Conservation (phyloP, 768 basidiomycete species). For the Hypholoma fasciculare region DNA sequence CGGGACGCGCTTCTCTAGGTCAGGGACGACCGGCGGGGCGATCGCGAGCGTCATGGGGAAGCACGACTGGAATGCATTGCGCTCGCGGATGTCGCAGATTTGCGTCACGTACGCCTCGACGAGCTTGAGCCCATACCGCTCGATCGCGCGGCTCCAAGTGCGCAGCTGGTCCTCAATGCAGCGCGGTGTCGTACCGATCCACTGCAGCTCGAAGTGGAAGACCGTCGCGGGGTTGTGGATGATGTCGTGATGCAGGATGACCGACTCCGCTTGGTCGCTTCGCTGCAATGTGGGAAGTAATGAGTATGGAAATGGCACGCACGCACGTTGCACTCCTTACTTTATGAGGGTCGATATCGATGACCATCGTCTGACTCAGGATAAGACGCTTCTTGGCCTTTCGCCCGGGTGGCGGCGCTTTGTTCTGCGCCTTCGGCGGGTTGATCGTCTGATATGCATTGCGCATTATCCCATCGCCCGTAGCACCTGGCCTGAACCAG, state of each 20-base stretch:
- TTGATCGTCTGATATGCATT: constrained; percentile 9
- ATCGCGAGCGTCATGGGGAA: constrained; percentile 79
- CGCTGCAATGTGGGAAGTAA: constrained; percentile 39
- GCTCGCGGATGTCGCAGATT: constrained; percentile 81
- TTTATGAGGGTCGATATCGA: constrained; percentile 82
- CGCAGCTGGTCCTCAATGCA: constrained; percentile 88
- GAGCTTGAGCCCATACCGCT: constrained; percentile 86
- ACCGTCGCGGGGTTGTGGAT: constrained; percentile 94
- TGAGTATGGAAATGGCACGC: background rate
- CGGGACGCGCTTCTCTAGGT: constrained; percentile 66
- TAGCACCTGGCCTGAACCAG: constrained; percentile 68
- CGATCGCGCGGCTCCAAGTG: constrained; percentile 79
- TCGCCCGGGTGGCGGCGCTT: constrained; percentile 33
- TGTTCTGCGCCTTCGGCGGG: constrained; percentile 7
- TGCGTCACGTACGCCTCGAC: constrained; percentile 94
- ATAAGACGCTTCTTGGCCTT: constrained; percentile 62
- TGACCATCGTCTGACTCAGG: constrained; percentile 87
- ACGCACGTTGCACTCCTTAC: constrained; percentile 30
- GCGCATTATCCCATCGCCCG: constrained; percentile 34
- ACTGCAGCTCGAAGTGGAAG: constrained; percentile 96
- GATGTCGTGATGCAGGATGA: constrained; percentile 90
- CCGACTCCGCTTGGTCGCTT: constrained; percentile 87
- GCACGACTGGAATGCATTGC: constrained; percentile 91
- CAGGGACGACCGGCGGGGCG: constrained; percentile 69
- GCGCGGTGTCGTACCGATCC: constrained; percentile 93